These are phyloP conservation scores for Lasiodiplodia sp. DNA, from an alignment of 2,329 filamentous ascomycete species.

Conservation along the genomic window DNA sequence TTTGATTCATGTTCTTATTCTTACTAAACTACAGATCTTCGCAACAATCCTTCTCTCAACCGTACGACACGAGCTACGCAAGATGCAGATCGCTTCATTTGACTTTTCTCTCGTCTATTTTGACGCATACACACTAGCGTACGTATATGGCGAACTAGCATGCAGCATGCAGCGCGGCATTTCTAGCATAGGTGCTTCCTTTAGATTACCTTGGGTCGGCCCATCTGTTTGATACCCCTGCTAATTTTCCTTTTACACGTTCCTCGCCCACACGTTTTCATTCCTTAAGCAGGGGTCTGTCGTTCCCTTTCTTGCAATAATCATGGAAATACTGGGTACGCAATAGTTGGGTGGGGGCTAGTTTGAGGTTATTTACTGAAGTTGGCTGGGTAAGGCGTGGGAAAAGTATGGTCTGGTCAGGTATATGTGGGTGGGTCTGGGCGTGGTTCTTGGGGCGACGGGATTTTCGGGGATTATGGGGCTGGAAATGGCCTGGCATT, in stretches of 20 bases:
- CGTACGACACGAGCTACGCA: constrained; percentile 1
- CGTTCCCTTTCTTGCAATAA: not conserved
- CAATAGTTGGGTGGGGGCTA: not conserved
- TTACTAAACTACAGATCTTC: constrained; percentile 1
- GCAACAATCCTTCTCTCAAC: not conserved
- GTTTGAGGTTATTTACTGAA: not conserved
- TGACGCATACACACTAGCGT: not conserved
- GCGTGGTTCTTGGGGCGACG: too few relatives aligned
- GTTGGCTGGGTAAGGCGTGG: too few relatives aligned
- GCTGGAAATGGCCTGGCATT: too few relatives aligned
- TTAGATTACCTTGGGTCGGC: constrained; percentile 24
- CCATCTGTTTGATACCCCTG: constrained; percentile 29
- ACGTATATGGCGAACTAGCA: constrained; percentile 4
- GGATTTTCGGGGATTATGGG: too few relatives aligned
- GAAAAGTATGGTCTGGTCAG: too few relatives aligned
- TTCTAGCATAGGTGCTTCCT: constrained; percentile 15
- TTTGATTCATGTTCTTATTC: constrained; percentile 10
- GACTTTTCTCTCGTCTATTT: not conserved
- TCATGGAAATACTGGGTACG: not conserved
- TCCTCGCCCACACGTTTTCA: not conserved
- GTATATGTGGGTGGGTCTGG: too few relatives aligned
- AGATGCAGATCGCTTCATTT: not conserved
- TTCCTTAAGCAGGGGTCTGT: constrained; percentile 17
- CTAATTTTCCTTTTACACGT: not conserved
- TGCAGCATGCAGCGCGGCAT: constrained; percentile 14